A percentile compares a stretch with the other conserved stretches of the same genome.
Evolutionary conservation across 257 asterid species (phyloP).

Genomic region (Fraxinus americana): DNA sequence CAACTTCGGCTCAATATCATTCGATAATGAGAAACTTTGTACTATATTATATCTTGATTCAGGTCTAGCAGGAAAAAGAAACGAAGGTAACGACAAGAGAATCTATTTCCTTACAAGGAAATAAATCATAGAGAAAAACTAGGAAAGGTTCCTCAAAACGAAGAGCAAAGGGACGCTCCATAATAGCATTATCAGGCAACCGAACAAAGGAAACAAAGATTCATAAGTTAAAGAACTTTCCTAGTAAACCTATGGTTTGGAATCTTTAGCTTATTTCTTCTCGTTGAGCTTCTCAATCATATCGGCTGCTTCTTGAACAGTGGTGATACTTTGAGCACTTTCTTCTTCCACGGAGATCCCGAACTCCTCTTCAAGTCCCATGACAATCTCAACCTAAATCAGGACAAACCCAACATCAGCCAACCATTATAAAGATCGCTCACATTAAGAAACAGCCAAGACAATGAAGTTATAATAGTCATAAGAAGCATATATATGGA

Average conservation of each 20-base stretch:
- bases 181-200: neutral
- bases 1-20: neutral
- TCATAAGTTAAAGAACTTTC: conserved; percentile 4
- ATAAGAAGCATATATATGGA: too few relatives aligned
- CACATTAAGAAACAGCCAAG: neutral
- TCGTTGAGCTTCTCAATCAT: conserved; percentile 70
- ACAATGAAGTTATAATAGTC: too few relatives aligned
- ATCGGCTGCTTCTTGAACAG: conserved; percentile 94
- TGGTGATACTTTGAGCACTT: conserved; percentile 75
- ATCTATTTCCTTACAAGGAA: conserved; percentile 13
- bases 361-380: conserved; percentile 96
- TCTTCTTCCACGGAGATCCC: conserved; percentile 90
- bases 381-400: conserved; percentile 79
- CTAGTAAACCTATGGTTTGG: conserved; percentile 19
- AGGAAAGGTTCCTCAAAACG: conserved; percentile 16
- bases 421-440: neutral
- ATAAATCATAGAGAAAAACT: conserved; percentile 12
- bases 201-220: neutral
- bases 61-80: conserved; percentile 9
- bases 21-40: neutral
- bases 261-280: conserved; percentile 23
- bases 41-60: neutral
- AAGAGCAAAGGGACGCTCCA: conserved; percentile 3
- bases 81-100: neutral
- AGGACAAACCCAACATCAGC: neutral